A percentile compares a stretch with the other conserved stretches of the same genome.
phyloP scores from a whole-genome alignment of 73 alveolate genomes.

The Tetrahymena thermophila region DNA sequence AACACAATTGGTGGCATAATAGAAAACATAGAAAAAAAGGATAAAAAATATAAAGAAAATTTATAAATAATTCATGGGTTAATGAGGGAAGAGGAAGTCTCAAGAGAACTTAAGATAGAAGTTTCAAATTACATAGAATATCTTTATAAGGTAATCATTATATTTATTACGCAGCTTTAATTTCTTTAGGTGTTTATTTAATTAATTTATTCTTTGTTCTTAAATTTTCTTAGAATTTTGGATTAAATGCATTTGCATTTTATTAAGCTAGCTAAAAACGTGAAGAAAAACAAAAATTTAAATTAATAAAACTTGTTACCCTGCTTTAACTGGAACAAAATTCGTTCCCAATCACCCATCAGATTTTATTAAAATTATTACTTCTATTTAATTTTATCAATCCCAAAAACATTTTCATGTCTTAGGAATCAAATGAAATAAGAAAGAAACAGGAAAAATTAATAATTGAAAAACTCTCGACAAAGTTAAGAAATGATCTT shows the following conservation, averaged over 20 bases:
- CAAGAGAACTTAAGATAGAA: not conserved
- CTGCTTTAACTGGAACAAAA: too few relatives aligned
- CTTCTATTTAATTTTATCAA: too few relatives aligned
- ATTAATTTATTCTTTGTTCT: too few relatives aligned
- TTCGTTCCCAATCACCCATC: too few relatives aligned
- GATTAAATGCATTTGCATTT: too few relatives aligned
- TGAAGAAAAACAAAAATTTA: too few relatives aligned
- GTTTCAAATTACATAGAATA: not conserved
- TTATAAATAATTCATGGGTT: not conserved
- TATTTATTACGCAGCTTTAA: too few relatives aligned
- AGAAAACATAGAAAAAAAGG: conserved; percentile 32
- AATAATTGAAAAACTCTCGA: not conserved
- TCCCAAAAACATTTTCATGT: too few relatives aligned
- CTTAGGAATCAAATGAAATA: not conserved
- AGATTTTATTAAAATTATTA: too few relatives aligned
- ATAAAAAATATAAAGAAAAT: not conserved
- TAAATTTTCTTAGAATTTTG: not conserved
- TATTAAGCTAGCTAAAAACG: too few relatives aligned
- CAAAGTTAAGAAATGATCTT: not conserved
- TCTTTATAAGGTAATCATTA: not conserved
- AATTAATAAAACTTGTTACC: not conserved
- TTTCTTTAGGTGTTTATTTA: too few relatives aligned
- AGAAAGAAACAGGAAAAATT: not conserved
- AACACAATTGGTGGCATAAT: conserved; percentile 49
- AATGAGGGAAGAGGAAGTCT: not conserved